A percentile compares a stretch with the other conserved stretches of the same genome.
Evolutionary conservation across 2,329 filamentous ascomycete genomes (phyloP).

Genomic region (Colletotrichum sp.): DNA sequence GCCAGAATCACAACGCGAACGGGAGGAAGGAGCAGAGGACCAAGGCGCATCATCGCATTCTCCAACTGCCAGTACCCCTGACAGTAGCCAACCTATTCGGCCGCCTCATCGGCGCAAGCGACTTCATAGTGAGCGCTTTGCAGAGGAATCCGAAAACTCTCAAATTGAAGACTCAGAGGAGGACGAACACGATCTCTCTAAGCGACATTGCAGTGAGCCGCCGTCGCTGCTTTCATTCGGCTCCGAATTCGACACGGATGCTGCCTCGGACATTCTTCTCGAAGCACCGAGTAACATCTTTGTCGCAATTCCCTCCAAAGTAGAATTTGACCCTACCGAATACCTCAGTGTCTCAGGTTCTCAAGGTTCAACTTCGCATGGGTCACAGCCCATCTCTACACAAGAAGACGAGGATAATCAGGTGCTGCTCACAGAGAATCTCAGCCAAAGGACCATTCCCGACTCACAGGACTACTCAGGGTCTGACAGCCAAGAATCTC

Average conservation of each 20-base stretch:
- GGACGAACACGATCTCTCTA: background rate
- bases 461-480: conserved; percentile 44
- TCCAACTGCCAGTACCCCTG: background rate
- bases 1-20: background rate
- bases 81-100: conserved; percentile 16
- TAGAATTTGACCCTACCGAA: conserved; percentile 37
- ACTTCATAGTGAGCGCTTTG: background rate
- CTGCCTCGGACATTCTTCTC: conserved; percentile 10
- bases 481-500: background rate
- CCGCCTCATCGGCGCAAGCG: conserved; percentile 5
- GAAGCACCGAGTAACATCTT: conserved; percentile 1
- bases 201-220: background rate
- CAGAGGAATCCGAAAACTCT: background rate
- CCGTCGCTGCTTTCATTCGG: conserved; percentile 4
- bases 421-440: conserved; percentile 30
- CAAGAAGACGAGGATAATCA: conserved; percentile 39
- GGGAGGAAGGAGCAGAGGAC: background rate
- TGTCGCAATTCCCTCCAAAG: conserved; percentile 33
- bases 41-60: background rate
- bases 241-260: conserved; percentile 15
- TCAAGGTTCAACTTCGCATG: conserved; percentile 29
- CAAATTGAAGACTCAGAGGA: background rate
- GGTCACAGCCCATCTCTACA: conserved; percentile 36
- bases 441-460: conserved; percentile 43
- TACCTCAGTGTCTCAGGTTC: conserved; percentile 37